Evolutionary conservation across 2,329 filamentous ascomycete genomes (phyloP).

Genomic region (Neoarthrinium moseri): DNA sequence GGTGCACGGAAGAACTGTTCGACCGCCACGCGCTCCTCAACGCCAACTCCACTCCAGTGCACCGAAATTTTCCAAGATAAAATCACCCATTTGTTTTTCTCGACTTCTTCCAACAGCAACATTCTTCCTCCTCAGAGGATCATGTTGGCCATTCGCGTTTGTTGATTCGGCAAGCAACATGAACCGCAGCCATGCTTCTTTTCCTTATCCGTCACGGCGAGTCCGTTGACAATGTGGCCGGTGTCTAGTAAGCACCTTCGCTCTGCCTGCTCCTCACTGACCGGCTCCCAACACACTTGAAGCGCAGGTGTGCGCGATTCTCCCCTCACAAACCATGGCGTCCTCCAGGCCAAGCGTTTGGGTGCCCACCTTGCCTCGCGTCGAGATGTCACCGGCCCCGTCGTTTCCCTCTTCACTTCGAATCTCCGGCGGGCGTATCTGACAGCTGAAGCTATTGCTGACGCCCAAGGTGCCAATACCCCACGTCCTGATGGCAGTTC

Average conservation of each 20-base stretch:
- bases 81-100: too few species aligned
- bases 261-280: neutral
- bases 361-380: conserved; percentile 57
- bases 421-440: conserved; percentile 71
- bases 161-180: conserved; percentile 19
- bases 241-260: conserved; percentile 59
- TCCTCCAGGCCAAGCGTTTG: conserved; percentile 73
- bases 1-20: too few species aligned
- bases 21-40: too few species aligned
- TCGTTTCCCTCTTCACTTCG: conserved; percentile 74
- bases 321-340: conserved; percentile 75
- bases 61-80: too few species aligned
- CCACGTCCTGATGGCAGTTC: neutral
- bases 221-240: conserved; percentile 84
- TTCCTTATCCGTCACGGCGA: conserved; percentile 86
- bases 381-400: conserved; percentile 20
- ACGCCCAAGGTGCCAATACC: conserved; percentile 43
- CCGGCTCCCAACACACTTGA: conserved; percentile 26
- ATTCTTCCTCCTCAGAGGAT: too few species aligned
- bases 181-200: conserved; percentile 44
- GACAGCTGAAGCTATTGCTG: conserved; percentile 67
- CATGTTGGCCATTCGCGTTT: too few species aligned
- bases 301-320: conserved; percentile 82
- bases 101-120: too few species aligned
- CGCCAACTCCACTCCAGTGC: too few species aligned